phyloP scores from a whole-genome alignment of 257 asterid species.

The Prunella vulgaris region DNA sequence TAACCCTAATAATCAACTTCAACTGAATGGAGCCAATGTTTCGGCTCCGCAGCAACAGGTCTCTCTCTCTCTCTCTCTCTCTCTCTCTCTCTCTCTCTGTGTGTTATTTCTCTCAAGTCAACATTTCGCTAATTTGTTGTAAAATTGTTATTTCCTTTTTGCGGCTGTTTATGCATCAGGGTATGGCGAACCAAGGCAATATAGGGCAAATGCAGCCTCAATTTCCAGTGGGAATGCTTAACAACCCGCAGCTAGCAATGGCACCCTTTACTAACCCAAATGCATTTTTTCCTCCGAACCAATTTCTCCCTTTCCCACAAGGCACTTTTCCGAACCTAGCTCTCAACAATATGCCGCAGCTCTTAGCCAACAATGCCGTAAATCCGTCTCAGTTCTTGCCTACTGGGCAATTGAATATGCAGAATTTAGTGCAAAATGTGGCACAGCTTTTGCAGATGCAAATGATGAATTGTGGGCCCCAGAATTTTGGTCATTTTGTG shows the following conservation, averaged over 20 bases:
- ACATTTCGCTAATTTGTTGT: not conserved
- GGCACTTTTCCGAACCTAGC: constrained; percentile 32
- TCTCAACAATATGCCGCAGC: constrained; percentile 33
- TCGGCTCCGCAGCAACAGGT: constrained; percentile 43
- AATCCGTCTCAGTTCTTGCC: constrained; percentile 47
- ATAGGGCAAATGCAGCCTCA: constrained; percentile 44
- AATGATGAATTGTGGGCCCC: constrained; percentile 37
- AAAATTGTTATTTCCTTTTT: not conserved
- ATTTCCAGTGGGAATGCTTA: constrained; percentile 37
- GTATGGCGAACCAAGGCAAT: constrained; percentile 40
- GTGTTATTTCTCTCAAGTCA: not conserved
- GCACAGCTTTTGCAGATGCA: constrained; percentile 57
- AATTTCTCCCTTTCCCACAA: constrained; percentile 44
- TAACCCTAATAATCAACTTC: constrained; percentile 38
- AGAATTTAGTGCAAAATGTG: constrained; percentile 47
- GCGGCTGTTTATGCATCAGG: constrained; percentile 34
- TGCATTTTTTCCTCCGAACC: constrained; percentile 37
- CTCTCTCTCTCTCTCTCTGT: not conserved
- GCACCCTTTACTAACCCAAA: constrained; percentile 38
- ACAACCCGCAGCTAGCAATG: constrained; percentile 41
- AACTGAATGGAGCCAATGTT: constrained; percentile 32
- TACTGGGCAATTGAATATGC: constrained; percentile 36
- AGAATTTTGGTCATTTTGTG: constrained; percentile 31
- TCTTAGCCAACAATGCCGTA: constrained; percentile 35
- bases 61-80: not conserved